Percentiles rank a stretch among this genome's conserved stretches.
phyloP scores from a whole-genome alignment of 2,329 filamentous ascomycete genomes.

The Ophiosphaerella herpotricha region DNA sequence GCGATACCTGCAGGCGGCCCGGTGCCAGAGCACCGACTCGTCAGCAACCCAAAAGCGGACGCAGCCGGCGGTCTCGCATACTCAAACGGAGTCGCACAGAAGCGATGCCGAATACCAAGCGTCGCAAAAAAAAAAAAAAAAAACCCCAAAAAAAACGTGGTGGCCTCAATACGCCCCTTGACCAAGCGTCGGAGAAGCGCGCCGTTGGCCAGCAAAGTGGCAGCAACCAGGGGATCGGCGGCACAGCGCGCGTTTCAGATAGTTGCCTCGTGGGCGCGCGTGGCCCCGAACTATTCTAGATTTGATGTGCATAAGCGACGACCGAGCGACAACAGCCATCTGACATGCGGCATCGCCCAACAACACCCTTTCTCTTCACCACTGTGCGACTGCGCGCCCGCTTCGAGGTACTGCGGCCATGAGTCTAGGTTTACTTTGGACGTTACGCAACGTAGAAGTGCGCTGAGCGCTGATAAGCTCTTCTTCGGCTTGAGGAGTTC shows the following conservation, averaged over 20 bases:
- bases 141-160: too few relatives aligned
- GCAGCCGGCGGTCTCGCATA: too few relatives aligned
- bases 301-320: not conserved
- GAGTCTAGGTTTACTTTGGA: conserved; percentile 2
- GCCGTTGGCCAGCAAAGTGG: not conserved
- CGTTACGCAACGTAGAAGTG: conserved; percentile 9
- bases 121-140: too few relatives aligned
- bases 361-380: not conserved
- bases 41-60: too few relatives aligned
- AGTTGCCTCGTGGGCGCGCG: conserved; percentile 2
- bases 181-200: too few relatives aligned
- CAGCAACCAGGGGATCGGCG: not conserved
- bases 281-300: conserved; percentile 3
- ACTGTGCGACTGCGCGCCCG: not conserved
- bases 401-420: conserved; percentile 7
- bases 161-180: too few relatives aligned
- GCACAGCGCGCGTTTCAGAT: conserved; percentile 2
- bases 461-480: conserved; percentile 6
- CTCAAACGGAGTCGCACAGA: too few relatives aligned
- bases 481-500: conserved; percentile 8
- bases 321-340: not conserved
- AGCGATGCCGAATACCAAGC: too few relatives aligned
- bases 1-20: too few relatives aligned
- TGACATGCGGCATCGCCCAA: conserved; percentile 2
- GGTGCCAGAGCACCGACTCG: too few relatives aligned